Evolutionary conservation across 129 eudicot species (phyloP), one percentile per base, ranked within the genome.

Genomic region (Flaveria robusta): DNA sequence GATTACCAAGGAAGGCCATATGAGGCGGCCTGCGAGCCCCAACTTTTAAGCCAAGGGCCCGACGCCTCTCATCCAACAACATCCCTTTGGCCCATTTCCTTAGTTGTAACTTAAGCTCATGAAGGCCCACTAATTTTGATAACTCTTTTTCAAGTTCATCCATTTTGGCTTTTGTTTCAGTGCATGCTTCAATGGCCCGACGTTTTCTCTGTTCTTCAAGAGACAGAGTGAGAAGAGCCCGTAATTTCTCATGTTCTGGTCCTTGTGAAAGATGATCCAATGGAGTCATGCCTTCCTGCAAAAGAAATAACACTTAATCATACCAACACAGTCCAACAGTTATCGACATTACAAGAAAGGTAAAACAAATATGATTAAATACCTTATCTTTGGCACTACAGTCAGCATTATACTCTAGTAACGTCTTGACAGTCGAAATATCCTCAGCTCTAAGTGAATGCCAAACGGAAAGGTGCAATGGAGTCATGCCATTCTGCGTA

Each of bases 11-110:
- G 52, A 91, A 88, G 43, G 97, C 91, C 97, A 91, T 91, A 75
- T 88, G 68, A 71, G 94, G 92, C 59, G 90, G 86, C 71, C 90
- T 88, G 49, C 88, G 84, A 12, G 90, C 77, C 50, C 94, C 90
- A 22, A 90, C 86, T 83, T 78, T 77, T 15, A 92, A 71, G 45
- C 92, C 98, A 84, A 92, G 89, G 66, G 92, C 94, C 68, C 90
- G 81, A 16, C 98, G 92, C 75, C 89, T 86, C 79, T 92, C 96
- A 80, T 92, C 98, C 82, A 92, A 77, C 8, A 92, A 87, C 92
- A 92, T 90, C 50, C 96, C 98, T 72, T 87, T 90, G 11, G 96
- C 96, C 96, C 93, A 92, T 83, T 90, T 92, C 65, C 92, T 71
- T 46, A 92, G 90, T 62, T 90, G 95, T 71, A 76, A 31, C 75